Conservation (phyloP, 306 rosid species). For the Albizia julibrissin region DNA sequence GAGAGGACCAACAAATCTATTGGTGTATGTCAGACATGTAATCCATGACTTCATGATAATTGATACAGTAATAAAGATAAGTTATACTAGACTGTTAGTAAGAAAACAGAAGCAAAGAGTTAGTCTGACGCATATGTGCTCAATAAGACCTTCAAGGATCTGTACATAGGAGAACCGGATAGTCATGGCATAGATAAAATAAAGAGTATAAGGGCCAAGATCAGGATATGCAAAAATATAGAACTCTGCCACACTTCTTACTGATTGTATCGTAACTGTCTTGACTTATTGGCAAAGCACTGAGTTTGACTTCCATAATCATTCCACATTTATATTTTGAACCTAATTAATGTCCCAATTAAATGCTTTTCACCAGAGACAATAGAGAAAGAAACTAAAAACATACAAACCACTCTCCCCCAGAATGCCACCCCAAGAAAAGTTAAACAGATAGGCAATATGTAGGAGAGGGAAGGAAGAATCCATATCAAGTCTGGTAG, state of each 20-base stretch:
- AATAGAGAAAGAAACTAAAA: background rate
- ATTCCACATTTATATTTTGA: slow-evolving; percentile 7
- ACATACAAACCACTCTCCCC: background rate
- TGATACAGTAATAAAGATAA: background rate
- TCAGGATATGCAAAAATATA: background rate
- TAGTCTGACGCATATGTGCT: background rate
- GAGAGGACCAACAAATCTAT: background rate
- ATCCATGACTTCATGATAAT: background rate
- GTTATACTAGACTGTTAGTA: background rate
- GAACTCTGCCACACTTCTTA: background rate
- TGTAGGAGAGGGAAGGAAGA: background rate
- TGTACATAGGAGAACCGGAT: background rate
- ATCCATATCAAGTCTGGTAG: slow-evolving; percentile 13
- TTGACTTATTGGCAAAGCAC: background rate
- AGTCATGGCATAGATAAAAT: background rate
- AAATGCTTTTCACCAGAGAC: background rate
- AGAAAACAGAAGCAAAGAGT: background rate
- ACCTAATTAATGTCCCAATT: background rate
- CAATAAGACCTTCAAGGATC: background rate
- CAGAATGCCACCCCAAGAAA: background rate
- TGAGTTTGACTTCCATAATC: background rate
- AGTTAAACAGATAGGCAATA: background rate
- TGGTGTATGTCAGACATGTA: background rate
- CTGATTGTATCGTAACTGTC: background rate
- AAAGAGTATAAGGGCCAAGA: background rate